These are phyloP conservation scores for Pycnococcus provasolii DNA, from an alignment of 139 green algal species.

Conservation along the genomic window DNA sequence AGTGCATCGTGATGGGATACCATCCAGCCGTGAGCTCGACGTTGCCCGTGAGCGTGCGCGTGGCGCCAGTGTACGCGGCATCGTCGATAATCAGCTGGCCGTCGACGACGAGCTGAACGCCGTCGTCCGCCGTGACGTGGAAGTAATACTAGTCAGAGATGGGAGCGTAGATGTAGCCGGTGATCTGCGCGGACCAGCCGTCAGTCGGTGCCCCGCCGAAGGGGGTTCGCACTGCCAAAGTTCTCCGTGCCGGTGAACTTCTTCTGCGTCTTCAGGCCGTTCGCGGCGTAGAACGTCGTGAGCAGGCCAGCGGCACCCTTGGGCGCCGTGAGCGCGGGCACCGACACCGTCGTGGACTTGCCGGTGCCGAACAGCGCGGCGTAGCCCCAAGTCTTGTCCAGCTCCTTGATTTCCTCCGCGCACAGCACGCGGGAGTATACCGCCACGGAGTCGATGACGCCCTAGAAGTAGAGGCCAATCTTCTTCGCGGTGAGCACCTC, in stretches of 20 bases:
- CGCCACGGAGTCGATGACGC: slow-evolving; percentile 23
- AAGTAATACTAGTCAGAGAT: slow-evolving; percentile 10
- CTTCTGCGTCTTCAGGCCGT: background rate
- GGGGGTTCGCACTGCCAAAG: background rate
- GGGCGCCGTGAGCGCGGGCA: background rate
- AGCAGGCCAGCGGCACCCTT: slow-evolving; percentile 6
- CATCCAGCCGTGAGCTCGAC: slow-evolving; percentile 8
- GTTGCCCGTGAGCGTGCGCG: background rate
- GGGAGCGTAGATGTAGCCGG: slow-evolving; percentile 24
- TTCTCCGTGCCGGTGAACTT: slow-evolving; percentile 6
- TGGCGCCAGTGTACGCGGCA: no score
- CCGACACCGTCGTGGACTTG: background rate
- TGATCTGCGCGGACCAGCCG: slow-evolving; percentile 15
- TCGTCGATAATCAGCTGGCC: slow-evolving; percentile 14
- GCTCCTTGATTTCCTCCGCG: slow-evolving; percentile 8
- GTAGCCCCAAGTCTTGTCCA: slow-evolving; percentile 13
- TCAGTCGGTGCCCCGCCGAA: no score
- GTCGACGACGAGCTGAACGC: slow-evolving; percentile 1
- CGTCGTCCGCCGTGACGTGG: slow-evolving; percentile 13
- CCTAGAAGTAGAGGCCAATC: no score
- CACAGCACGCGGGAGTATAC: slow-evolving; percentile 17
- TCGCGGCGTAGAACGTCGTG: background rate
- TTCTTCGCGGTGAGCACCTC: no score
- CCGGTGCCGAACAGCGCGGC: slow-evolving; percentile 13
- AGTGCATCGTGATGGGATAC: slow-evolving; percentile 4